Conservation (phyloP, 352 stramenopile species). For the Globisporangium carolinianum region DNA sequence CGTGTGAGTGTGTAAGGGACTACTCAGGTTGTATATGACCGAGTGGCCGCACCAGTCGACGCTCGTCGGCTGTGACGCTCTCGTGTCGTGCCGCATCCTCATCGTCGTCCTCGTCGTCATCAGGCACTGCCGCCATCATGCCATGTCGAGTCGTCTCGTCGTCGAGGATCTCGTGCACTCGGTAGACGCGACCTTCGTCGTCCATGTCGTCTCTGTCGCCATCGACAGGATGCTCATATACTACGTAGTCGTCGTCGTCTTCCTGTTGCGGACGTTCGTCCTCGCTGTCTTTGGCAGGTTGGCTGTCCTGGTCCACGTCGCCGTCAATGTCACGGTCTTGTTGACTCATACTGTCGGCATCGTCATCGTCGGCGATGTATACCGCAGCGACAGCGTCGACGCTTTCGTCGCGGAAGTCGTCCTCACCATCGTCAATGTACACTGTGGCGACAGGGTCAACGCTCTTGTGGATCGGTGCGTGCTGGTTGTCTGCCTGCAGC, state of each 20-base stretch:
- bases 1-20: not conserved
- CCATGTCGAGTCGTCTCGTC: too few relatives aligned
- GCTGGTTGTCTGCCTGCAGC: not conserved
- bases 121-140: too few relatives aligned
- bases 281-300: not conserved
- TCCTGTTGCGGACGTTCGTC: not conserved
- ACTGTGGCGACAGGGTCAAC: not conserved
- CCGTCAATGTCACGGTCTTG: too few relatives aligned
- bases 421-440: not conserved
- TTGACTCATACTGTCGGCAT: too few relatives aligned
- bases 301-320: not conserved
- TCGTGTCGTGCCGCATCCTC: not conserved
- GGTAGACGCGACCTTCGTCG: too few relatives aligned
- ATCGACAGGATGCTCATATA: not conserved
- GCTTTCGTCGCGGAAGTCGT: too few relatives aligned
- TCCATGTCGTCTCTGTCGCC: not conserved
- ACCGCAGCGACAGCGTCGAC: too few relatives aligned
- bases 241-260: too few relatives aligned
- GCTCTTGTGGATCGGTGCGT: not conserved
- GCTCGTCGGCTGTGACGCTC: not conserved
- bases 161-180: too few relatives aligned
- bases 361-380: too few relatives aligned
- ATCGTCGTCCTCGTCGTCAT: not conserved
- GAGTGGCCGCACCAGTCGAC: not conserved
- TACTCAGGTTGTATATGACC: not conserved